phyloP scores from a whole-genome alignment of 306 rosid genomes.

The Erythrophleum fordii region DNA sequence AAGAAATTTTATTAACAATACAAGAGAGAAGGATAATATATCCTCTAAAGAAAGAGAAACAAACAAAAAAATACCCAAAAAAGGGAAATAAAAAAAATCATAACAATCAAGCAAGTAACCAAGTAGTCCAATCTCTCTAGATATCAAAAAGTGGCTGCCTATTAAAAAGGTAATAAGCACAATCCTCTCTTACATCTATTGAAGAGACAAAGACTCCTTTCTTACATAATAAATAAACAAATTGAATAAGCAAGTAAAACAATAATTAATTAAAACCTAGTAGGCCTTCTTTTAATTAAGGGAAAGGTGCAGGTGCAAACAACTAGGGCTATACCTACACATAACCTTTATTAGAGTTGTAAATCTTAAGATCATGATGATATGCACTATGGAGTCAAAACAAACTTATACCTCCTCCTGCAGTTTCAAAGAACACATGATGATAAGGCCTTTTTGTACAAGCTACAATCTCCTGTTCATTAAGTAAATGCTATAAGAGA shows the following conservation, averaged over 20 bases:
- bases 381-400: constrained; percentile 99
- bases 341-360: constrained; percentile 99
- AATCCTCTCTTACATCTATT: too few species aligned
- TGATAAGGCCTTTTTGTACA: constrained; percentile 31
- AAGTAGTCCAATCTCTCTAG: too few species aligned
- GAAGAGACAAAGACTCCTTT: too few species aligned
- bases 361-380: constrained; percentile 95
- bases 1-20: too few species aligned
- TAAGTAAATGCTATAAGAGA: constrained; percentile 32
- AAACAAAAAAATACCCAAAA: too few species aligned
- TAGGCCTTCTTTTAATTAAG: constrained; percentile 16
- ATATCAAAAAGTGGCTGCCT: too few species aligned
- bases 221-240: too few species aligned
- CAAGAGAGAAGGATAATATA: too few species aligned
- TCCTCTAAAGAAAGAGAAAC: too few species aligned
- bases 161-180: too few species aligned
- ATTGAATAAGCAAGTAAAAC: constrained; percentile 16
- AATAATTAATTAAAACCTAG: constrained; percentile 12
- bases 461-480: constrained; percentile 8
- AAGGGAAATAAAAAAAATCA: too few species aligned
- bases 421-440: constrained; percentile 42
- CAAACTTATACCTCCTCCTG: constrained; percentile 97
- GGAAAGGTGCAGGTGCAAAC: not conserved
- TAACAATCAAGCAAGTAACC: too few species aligned
- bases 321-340: constrained; percentile 76